Conservation (phyloP, 192 early-diverging fungal species). For the Coemansia sp. region DNA sequence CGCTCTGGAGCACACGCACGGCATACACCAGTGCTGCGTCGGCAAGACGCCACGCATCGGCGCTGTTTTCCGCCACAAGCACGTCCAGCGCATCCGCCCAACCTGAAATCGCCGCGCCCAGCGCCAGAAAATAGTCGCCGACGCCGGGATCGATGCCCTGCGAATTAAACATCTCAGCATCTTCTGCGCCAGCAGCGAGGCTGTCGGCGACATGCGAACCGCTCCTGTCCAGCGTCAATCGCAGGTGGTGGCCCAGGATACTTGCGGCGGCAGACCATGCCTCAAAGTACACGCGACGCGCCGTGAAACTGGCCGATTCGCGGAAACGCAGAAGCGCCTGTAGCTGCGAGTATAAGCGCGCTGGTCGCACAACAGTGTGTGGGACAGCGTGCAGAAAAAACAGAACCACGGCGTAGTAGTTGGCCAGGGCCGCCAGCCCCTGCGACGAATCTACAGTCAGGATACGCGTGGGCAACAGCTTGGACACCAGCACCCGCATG, state of each 20-base stretch:
- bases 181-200: not conserved
- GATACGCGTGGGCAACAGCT: conserved; percentile 51
- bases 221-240: conserved; percentile 10
- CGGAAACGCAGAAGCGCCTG: conserved; percentile 47
- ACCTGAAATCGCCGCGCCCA: conserved; percentile 23
- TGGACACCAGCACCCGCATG: conserved; percentile 44
- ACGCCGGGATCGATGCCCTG: not conserved
- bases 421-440: conserved; percentile 41
- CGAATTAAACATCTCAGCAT: not conserved
- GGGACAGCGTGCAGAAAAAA: conserved; percentile 55
- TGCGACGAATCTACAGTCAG: conserved; percentile 32
- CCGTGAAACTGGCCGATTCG: conserved; percentile 36
- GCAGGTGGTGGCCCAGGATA: conserved; percentile 23
- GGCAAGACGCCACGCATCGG: conserved; percentile 28
- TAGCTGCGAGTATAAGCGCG: conserved; percentile 41
- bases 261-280: conserved; percentile 47
- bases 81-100: conserved; percentile 36
- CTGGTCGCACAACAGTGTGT: conserved; percentile 36
- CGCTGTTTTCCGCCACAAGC: conserved; percentile 10
- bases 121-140: conserved; percentile 27
- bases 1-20: conserved; percentile 35
- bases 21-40: conserved; percentile 43
- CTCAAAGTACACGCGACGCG: conserved; percentile 53
- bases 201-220: not conserved
- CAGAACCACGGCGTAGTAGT: conserved; percentile 53